phyloP scores from a whole-genome alignment of 441 rosid genomes.

The Melastoma candidum region DNA sequence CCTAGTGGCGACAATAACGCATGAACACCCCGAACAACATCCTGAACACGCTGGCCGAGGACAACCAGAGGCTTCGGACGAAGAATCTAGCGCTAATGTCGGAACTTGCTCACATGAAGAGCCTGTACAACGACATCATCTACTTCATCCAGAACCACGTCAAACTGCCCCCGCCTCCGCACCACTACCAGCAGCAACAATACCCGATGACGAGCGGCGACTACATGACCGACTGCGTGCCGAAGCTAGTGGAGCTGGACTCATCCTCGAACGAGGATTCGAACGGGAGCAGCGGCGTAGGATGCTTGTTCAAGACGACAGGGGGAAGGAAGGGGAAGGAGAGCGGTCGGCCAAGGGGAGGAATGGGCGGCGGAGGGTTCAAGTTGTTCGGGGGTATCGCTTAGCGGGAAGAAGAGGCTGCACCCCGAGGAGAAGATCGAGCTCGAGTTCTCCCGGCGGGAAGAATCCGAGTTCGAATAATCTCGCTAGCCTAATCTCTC shows the following conservation, averaged over 20 bases:
- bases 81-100: conserved; percentile 31
- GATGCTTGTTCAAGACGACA: background rate
- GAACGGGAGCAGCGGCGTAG: conserved; percentile 1
- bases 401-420: conserved; percentile 38
- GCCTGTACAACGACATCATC: conserved; percentile 35
- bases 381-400: conserved; percentile 49
- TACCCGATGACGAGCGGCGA: background rate
- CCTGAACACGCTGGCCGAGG: conserved; percentile 25
- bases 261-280: conserved; percentile 8
- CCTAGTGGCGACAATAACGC: background rate
- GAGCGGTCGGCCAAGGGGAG: conserved; percentile 15
- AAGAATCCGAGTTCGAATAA: too few relatives aligned
- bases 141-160: conserved; percentile 39
- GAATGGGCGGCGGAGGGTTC: conserved; percentile 12
- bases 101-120: conserved; percentile 36
- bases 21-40: conserved; percentile 1
- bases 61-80: conserved; percentile 26
- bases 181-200: conserved; percentile 3
- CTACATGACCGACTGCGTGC: background rate
- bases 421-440: conserved; percentile 27
- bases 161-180: conserved; percentile 13
- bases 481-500: too few relatives aligned
- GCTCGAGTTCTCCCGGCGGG: background rate
- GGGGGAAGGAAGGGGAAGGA: background rate
- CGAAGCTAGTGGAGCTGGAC: conserved; percentile 25